Evolutionary conservation across 163 green algal genomes (phyloP), one percentile per base, ranked within the genome.

Genomic region (Scenedesmus sp.): DNA sequence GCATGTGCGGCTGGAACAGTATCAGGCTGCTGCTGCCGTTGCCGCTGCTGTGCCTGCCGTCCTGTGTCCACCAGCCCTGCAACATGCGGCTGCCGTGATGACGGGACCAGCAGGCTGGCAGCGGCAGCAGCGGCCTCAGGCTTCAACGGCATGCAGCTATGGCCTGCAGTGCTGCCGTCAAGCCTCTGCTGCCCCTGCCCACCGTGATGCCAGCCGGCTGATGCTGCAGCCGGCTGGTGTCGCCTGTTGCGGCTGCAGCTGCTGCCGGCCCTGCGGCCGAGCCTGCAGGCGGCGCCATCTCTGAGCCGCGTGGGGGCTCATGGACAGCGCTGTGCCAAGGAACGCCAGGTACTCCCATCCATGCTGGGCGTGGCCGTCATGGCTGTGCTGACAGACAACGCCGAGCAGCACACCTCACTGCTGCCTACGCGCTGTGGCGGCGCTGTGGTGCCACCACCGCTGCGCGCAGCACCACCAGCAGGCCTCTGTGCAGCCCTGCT

Each of bases 221-320:
- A 70, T 1, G 56, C 56, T 70, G 56, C 56, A 70, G 20, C 0
- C 56, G 3, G 56, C 56, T 16, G 6, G 2, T 20, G 53, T 4
- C 53, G 20, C 56, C 56, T n/a, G 7, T 30, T 76, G 65, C 65
- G 20, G 65, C 65, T 76, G 65, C 30, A n/a, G 65, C 65, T 76
- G 65, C 65, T 76, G 65, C 65, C 65, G 18, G 30, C 30, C 9
- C 30, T 40, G 6, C 65, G 20, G 30, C 65, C 7, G 40, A 18
- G 30, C 65, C 65, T 40, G 65, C 65, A 76, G 65, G 65, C 65
- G 18, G 30, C 33, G 73, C 73, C 35, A 1, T 20, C 13, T 30
- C 37, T 46, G 73, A 42, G 84, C 65, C 82, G 22, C 1, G 35
- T 22, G 84, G 84, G 84, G 84, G 61, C 61, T 89, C 61, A 89